phyloP scores from a whole-genome alignment of 2,329 filamentous ascomycete species.

The Emmonsia crescens region DNA sequence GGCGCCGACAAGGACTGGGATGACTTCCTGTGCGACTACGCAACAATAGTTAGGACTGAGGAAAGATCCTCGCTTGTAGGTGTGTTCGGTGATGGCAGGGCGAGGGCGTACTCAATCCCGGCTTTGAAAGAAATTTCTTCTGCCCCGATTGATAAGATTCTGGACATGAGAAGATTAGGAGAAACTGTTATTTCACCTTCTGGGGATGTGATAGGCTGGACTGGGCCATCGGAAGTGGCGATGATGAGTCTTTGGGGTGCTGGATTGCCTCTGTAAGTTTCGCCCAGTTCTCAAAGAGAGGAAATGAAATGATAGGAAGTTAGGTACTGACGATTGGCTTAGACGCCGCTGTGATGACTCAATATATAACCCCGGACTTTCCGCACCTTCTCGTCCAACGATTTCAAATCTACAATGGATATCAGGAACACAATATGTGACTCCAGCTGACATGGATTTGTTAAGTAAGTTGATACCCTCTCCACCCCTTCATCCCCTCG shows the following conservation, averaged over 20 bases:
- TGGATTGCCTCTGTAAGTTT: slow-evolving; percentile 50
- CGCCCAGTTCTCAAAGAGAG: not conserved
- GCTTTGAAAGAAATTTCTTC: slow-evolving; percentile 72
- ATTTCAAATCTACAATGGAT: slow-evolving; percentile 97
- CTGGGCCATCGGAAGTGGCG: slow-evolving; percentile 73
- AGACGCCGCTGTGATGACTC: slow-evolving; percentile 52
- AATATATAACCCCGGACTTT: slow-evolving; percentile 65
- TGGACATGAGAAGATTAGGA: slow-evolving; percentile 63
- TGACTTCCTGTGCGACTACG: slow-evolving; percentile 68
- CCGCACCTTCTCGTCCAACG: slow-evolving; percentile 70
- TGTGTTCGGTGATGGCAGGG: slow-evolving; percentile 71
- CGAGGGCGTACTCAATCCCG: slow-evolving; percentile 77
- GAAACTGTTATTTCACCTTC: slow-evolving; percentile 62
- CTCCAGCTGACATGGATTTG: slow-evolving; percentile 75
- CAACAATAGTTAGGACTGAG: slow-evolving; percentile 63
- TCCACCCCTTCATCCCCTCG: not conserved
- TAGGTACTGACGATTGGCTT: slow-evolving; percentile 12
- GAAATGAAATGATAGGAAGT: too few relatives aligned
- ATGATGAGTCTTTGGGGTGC: slow-evolving; percentile 77
- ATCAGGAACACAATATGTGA: slow-evolving; percentile 83
- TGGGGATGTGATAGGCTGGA: slow-evolving; percentile 80
- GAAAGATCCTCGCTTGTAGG: slow-evolving; percentile 70
- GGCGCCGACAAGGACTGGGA: slow-evolving; percentile 91
- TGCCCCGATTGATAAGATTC: slow-evolving; percentile 50
- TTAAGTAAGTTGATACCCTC: slow-evolving; percentile 43